Evolutionary conservation across 345 rosid genomes (phyloP), one percentile per base, ranked within the genome.

Genomic region (Ceriops decandra): DNA sequence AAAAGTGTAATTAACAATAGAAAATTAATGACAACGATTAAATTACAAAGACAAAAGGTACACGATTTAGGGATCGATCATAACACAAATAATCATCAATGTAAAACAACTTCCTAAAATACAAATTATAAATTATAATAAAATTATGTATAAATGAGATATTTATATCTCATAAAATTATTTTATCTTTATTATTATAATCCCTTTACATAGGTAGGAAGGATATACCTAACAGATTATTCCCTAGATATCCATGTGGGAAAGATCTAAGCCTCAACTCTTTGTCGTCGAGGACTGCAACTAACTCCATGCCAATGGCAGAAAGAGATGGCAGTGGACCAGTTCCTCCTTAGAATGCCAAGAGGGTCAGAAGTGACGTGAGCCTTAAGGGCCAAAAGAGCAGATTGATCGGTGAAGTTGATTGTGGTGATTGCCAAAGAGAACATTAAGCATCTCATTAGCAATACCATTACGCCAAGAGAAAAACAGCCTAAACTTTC

Each of bases 241-340:
- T 46, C 74, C 74, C 13, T 5, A 6, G 22, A 75, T 67, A 49
- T 31, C 27, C 54, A 75, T 28, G 42, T 60, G 32, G 5, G 67
- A 8, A 8, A 75, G 62, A 69, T 65, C 17, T 42, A 74, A 64
- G 52, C 10, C 26, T 57, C 36, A 15, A 75, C 74, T 75, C 78
- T 64, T 2, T 17, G 13, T 17, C 31, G 62, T 6, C 33, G 21
- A n/a, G 52, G 60, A 57, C 69, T 27, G 28, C 74, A 75, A 10
- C 63, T 35, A 16, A 62, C 49, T 35, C 64, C 64, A 62, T 10
- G 13, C 76, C 68, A 73, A n/a, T 54, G 51, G 72, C 77, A 73
- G 20, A 62, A 7, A 5, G 68, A 53, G 19, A 30, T 21, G 2
- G 72, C 30, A 5, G 30, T 17, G 27, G 64, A 54, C 77, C 77